Base-by-base conservation (phyloP, 306 rosid species). In the Ormosia emarginata region DNA sequence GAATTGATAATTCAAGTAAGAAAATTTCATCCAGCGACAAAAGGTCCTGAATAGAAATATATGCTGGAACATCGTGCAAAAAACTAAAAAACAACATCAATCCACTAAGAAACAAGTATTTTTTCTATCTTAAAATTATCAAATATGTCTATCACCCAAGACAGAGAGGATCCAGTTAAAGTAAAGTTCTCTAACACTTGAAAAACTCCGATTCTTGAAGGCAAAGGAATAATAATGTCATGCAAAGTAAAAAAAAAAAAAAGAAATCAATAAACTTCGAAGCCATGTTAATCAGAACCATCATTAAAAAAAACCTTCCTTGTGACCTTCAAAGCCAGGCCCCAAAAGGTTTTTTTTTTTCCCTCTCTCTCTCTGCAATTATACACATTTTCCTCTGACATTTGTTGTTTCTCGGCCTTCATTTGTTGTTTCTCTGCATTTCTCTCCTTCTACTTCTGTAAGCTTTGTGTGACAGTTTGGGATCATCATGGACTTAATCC, bases 331-430 rank as follows among this genome's bases (percentile, higher is more conserved):
- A 24, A 24, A 24, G 1, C 24, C 24, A 24, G 24, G 24, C 24
- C 24, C 24, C 24, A 24, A 24, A 1, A n/a, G n/a, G n/a, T n/a
- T 24, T 24, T 24, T 24, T 24, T 24, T 24, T 24, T 24, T 1
- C 24, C 24, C 24, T 24, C 69, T 91, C 88, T 91, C 93, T 82
- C 84, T 90, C 90, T 0, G 89, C 92, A 9, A 90, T 91, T 65
- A 67, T 77, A 9, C 86, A 77, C 87, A 53, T 76, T 82, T 88
- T 90, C 90, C 87, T 91, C 43, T 90, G 88, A 24, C 24, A 0
- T 24, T 24, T 24, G 24, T 24, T 24, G 24, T 24, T 24, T 24
- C 24, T 24, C 24, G 1, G 24, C 24, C 24, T 24, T 24, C 24
- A 0, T 0, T 24, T 24, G 24, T 0, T 24, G 1, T 24, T 24